Evolutionary conservation across 192 early-diverging fungal genomes (phyloP), one percentile per base, ranked within the genome.

Genomic region (Ramicandelaber brevisporus): DNA sequence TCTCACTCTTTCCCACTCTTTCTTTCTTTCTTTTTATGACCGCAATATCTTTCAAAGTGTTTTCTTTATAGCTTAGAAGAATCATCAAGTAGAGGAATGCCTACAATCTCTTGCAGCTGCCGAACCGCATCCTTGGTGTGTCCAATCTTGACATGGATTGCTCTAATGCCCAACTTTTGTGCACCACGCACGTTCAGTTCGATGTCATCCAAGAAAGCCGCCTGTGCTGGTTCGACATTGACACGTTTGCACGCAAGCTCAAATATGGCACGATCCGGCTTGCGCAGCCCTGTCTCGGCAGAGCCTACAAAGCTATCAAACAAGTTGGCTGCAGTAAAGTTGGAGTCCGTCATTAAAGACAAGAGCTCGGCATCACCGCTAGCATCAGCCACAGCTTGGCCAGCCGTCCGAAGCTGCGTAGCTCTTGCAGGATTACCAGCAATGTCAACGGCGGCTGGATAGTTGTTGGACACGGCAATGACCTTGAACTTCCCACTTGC

Each of bases 401-500:
- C 23, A 4, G 5, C 22, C 31, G 6, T 38, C 41, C 0, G 50
- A 29, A 4, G 31, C 40, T 0, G 24, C 29, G 17, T 43, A 27
- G 15, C 47, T 44, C 34, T 49, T 54, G 3, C 39, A 18, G 2
- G 40, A 32, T 19, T 42, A 38, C 16, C 43, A 37, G 14, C 16
- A 31, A 17, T 17, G 20, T 67, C 42, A 2, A 40, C 43, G 7
- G 57, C 57, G 12, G 48, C 42, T 22, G 43, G 33, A 23, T 74
- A 87, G 50, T 84, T 84, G 40, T 87, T 87, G 2, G 83, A 84
- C 44, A 87, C 50, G 11, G 83, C 83, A 0, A 64, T 78, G 4
- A 79, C 46, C 16, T 49, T 70, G 41, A 61, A 75, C 11, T 43
- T 19, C 20, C 65, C 70, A 10, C 42, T 42, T 10, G 39, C 40